phyloP scores from a whole-genome alignment of 345 rosid genomes.

The Clausena lansium region DNA sequence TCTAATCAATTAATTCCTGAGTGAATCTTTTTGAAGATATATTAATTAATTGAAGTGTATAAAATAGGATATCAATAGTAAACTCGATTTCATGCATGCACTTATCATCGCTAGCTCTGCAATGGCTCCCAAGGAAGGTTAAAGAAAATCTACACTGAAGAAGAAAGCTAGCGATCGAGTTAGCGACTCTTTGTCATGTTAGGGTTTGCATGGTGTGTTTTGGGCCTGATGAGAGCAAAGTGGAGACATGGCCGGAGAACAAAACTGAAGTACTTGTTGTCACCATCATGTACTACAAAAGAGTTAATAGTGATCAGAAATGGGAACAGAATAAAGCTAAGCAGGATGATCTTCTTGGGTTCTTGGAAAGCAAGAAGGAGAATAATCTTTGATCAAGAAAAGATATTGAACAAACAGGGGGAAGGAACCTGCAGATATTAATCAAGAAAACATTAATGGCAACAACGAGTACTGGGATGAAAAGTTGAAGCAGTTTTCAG shows the following conservation, averaged over 20 bases:
- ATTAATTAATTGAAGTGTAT: too few relatives aligned
- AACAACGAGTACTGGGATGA: background rate
- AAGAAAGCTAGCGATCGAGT: constrained; percentile 18
- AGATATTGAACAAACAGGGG: background rate
- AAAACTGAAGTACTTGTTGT: background rate
- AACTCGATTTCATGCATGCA: too few relatives aligned
- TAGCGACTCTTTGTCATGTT: background rate
- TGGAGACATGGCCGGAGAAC: constrained; percentile 15
- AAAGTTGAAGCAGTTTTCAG: background rate
- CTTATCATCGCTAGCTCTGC: too few relatives aligned
- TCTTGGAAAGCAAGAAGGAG: background rate
- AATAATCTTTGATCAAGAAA: background rate
- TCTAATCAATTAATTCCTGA: too few relatives aligned
- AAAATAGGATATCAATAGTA: too few relatives aligned
- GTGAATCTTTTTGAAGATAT: too few relatives aligned
- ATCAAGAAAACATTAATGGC: background rate
- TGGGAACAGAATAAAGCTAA: background rate
- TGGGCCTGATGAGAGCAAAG: background rate
- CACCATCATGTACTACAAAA: background rate
- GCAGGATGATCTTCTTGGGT: background rate
- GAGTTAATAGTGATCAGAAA: background rate
- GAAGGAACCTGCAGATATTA: background rate
- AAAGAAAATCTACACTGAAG: constrained; percentile 7
- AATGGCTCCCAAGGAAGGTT: background rate
- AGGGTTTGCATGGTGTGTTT: constrained; percentile 9